phyloP scores from a whole-genome alignment of 371 early-diverging fungal species.

The Blastocladiella emersonii region DNA sequence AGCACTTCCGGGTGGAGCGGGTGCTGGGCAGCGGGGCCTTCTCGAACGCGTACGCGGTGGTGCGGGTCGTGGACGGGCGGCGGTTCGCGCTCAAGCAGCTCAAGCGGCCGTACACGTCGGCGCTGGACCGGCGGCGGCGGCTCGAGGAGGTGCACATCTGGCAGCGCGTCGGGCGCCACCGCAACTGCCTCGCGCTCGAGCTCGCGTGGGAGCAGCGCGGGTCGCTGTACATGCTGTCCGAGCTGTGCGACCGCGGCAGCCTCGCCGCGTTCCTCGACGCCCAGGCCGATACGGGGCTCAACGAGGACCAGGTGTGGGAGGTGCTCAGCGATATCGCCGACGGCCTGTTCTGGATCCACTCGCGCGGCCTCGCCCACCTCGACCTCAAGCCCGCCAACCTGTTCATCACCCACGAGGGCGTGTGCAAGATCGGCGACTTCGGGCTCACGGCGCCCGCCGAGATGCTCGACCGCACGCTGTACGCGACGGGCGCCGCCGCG shows the following conservation, averaged over 20 bases:
- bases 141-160: conserved; percentile 1
- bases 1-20: not conserved
- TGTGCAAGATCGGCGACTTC: conserved; percentile 1
- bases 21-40: not conserved
- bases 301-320: not conserved
- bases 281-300: not conserved
- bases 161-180: not conserved
- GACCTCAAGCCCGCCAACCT: conserved; percentile 6
- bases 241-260: not conserved
- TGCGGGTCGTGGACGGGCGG: not conserved
- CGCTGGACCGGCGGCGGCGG: not conserved
- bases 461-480: no score
- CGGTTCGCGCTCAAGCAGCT: not conserved
- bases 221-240: not conserved
- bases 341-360: not conserved
- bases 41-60: not conserved
- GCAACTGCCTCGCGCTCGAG: not conserved
- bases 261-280: not conserved
- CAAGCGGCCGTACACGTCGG: not conserved
- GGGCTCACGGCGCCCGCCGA: not conserved
- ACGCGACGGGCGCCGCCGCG: not conserved
- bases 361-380: not conserved
- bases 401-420: not conserved
- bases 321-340: not conserved
- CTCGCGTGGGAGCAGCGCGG: conserved; percentile 2